Evolutionary conservation across 495 filamentous ascomycete genomes (phyloP), one percentile per base, ranked within the genome.

Genomic region (Annulohypoxylon stygium): DNA sequence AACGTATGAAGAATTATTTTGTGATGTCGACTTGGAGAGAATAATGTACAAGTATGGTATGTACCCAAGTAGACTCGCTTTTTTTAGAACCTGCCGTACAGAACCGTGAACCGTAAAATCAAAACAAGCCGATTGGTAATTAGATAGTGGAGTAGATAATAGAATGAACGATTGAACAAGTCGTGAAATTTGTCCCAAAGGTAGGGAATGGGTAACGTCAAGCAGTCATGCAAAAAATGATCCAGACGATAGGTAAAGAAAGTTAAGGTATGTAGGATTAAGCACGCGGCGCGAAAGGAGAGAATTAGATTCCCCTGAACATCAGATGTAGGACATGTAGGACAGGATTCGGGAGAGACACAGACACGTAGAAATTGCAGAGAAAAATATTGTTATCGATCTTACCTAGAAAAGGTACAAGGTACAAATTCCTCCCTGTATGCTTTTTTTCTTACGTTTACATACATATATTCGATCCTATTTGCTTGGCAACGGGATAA

Each of bases 391-490:
- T 67, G 33, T 67, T 50, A 47, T 50, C 58, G 23, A 30, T 36
- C 37, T 57, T 63, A 50, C n/a, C 34, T 23, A 20, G 36, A 53
- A 51, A 41, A 41, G 20, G 53, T 47, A 57, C 64, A 23, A 72
- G 36, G 64, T 73, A 67, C 26, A 48, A 58, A 23, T 10, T 41
- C 14, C 23, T 61, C 65, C 57, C 57, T 69, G 18, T 36, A 39
- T 69, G 61, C 65, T 69, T 74, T 70, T 73, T 68, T 60, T 50
- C 23, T 50, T 58, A 41, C 62, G 61, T 67, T 74, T 70, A 70
- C 37, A 34, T 62, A 45, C 66, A 66, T 74, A 69, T 66, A 74
- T 70, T 67, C 58, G 57, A 74, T 67, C 59, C 50, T 60, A 67
- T 74, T 74, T 63, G 5, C 71, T 74, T 74, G 71, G 71, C 71